Conservation (phyloP, 345 rosid species). For the Mercurialis annua region DNA sequence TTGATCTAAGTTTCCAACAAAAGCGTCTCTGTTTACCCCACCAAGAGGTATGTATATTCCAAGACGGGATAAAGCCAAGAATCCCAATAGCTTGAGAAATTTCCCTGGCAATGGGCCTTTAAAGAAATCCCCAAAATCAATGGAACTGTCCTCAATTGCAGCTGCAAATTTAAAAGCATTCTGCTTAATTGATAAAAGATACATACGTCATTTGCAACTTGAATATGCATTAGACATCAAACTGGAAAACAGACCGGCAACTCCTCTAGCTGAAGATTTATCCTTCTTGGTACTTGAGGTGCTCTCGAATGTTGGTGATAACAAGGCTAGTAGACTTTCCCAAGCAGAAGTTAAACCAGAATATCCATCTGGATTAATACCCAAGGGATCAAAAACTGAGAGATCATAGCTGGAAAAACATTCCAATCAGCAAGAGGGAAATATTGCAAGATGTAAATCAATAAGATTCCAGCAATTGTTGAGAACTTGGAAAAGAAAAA, state of each 20-base stretch:
- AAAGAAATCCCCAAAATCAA: constrained; percentile 96
- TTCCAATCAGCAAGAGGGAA: constrained; percentile 32
- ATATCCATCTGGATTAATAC: constrained; percentile 51
- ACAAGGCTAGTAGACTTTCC: constrained; percentile 51
- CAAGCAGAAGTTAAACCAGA: constrained; percentile 47
- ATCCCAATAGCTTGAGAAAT: constrained; percentile 83
- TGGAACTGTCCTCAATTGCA: constrained; percentile 97
- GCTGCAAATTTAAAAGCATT: constrained; percentile 49
- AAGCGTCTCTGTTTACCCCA: constrained; percentile 89
- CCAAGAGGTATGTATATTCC: constrained; percentile 96
- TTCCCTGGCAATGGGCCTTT: constrained; percentile 92
- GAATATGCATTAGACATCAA: constrained; percentile 7
- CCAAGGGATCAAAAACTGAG: constrained; percentile 77
- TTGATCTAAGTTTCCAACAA: constrained; percentile 87
- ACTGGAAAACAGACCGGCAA: constrained; percentile 54
- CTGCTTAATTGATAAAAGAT: constrained; percentile 20
- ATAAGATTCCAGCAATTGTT: constrained; percentile 10
- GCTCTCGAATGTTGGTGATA: constrained; percentile 56
- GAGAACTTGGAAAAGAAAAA: constrained; percentile 7
- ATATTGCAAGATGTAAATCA: constrained; percentile 21
- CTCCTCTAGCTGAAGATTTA: constrained; percentile 67
- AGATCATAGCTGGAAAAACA: constrained; percentile 46
- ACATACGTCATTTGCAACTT: constrained; percentile 3
- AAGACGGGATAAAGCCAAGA: constrained; percentile 80
- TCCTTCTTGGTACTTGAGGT: constrained; percentile 62